phyloP scores from a whole-genome alignment of 306 rosid genomes.

The Quercus gilva region DNA sequence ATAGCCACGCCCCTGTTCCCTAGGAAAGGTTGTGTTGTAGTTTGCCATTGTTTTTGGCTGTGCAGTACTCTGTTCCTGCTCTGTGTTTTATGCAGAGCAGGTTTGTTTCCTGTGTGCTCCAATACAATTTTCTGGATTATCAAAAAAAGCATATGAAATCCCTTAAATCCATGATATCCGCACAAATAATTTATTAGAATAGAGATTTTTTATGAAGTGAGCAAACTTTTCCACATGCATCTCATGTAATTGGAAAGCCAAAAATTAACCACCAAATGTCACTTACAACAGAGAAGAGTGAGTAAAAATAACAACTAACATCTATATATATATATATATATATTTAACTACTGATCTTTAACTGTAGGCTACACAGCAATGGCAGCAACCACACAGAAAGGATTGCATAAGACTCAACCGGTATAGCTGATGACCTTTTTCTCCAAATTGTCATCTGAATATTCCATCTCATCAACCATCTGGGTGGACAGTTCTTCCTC shows the following conservation, averaged over 20 bases:
- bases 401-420: not conserved
- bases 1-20: too few species aligned
- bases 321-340: too few species aligned
- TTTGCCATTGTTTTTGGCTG: too few species aligned
- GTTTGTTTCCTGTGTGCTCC: too few species aligned
- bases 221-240: not conserved
- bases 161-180: not conserved
- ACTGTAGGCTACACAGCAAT: not conserved
- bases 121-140: too few species aligned
- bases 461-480: constrained; percentile 13
- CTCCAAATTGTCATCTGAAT: constrained; percentile 19
- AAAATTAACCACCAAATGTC: not conserved
- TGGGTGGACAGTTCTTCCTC: constrained; percentile 30
- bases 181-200: not conserved
- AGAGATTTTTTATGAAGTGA: not conserved
- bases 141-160: not conserved
- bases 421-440: constrained; percentile 18
- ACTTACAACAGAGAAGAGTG: not conserved
- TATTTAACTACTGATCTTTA: not conserved
- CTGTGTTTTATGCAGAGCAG: too few species aligned
- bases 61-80: too few species aligned
- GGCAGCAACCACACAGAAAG: not conserved
- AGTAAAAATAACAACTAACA: not conserved
- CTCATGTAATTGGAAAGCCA: not conserved
- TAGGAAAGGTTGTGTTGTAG: too few species aligned